phyloP scores from a whole-genome alignment of 805 yeast genomes.

The Ogataea pini region DNA sequence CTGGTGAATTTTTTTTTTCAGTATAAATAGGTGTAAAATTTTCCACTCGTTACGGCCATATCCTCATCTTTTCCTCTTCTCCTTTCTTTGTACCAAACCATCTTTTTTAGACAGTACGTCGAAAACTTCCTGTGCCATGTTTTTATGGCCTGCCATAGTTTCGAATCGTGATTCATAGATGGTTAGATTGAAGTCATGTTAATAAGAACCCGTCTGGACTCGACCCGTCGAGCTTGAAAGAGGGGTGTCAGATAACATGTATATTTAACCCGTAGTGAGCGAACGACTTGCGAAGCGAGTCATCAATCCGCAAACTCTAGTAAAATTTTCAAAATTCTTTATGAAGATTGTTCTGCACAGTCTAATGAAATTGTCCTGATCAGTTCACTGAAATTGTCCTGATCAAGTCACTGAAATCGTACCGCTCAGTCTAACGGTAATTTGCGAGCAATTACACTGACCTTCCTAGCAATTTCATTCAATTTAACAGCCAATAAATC shows the following conservation, averaged over 20 bases:
- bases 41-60: background rate
- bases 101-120: conserved; percentile 40
- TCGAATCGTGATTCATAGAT: conserved; percentile 36
- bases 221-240: conserved; percentile 31
- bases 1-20: background rate
- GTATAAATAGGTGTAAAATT: conserved; percentile 11
- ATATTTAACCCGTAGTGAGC: conserved; percentile 17
- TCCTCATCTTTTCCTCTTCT: conserved; percentile 1
- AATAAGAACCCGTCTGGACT: conserved; percentile 41
- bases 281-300: no score
- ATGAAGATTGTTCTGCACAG: no score
- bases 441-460: no score
- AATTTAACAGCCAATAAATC: no score
- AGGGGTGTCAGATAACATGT: conserved; percentile 40
- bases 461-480: no score
- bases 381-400: no score
- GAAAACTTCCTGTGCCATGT: conserved; percentile 20
- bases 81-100: conserved; percentile 35
- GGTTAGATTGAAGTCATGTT: conserved; percentile 35
- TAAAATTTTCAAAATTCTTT: no score
- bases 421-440: no score
- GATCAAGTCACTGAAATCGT: no score
- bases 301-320: no score
- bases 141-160: conserved; percentile 26
- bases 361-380: no score